These are phyloP conservation scores for Cladosporium colombiae DNA, from an alignment of 2,329 filamentous ascomycete species.

Conservation along the genomic window DNA sequence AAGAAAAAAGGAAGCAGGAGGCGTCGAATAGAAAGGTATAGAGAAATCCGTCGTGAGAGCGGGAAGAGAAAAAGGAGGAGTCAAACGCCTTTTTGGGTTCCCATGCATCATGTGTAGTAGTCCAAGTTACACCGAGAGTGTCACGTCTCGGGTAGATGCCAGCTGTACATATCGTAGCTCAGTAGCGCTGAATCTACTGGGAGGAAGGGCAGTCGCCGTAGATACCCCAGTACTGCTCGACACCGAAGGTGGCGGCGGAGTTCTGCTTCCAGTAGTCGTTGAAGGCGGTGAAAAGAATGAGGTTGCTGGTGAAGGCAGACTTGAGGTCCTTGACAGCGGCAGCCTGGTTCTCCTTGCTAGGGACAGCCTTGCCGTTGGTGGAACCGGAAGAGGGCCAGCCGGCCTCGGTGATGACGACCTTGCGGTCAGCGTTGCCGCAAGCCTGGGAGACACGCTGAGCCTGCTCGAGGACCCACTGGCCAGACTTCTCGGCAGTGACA, in stretches of 20 bases:
- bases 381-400: slow-evolving; percentile 77
- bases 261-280: slow-evolving; percentile 79
- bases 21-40: neutral
- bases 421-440: slow-evolving; percentile 53
- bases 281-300: slow-evolving; percentile 77
- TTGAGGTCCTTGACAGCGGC: slow-evolving; percentile 67
- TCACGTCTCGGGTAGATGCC: slow-evolving; percentile 1
- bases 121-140: slow-evolving; percentile 7
- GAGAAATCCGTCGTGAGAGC: slow-evolving; percentile 13
- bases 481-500: slow-evolving; percentile 61
- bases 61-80: slow-evolving; percentile 1
- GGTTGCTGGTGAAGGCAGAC: slow-evolving; percentile 56
- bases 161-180: slow-evolving; percentile 19
- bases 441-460: slow-evolving; percentile 49
- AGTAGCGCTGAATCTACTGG: slow-evolving; percentile 20
- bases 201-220: slow-evolving; percentile 39
- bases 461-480: slow-evolving; percentile 64
- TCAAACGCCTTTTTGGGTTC: slow-evolving; percentile 15
- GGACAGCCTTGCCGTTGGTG: slow-evolving; percentile 67
- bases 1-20: neutral
- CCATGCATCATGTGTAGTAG: slow-evolving; percentile 16
- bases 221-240: slow-evolving; percentile 74
- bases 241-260: slow-evolving; percentile 61
- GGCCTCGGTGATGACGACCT: slow-evolving; percentile 74
- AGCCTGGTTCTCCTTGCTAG: slow-evolving; percentile 66